phyloP scores from a whole-genome alignment of 2,329 filamentous ascomycete species.

The Moelleriella libera region DNA sequence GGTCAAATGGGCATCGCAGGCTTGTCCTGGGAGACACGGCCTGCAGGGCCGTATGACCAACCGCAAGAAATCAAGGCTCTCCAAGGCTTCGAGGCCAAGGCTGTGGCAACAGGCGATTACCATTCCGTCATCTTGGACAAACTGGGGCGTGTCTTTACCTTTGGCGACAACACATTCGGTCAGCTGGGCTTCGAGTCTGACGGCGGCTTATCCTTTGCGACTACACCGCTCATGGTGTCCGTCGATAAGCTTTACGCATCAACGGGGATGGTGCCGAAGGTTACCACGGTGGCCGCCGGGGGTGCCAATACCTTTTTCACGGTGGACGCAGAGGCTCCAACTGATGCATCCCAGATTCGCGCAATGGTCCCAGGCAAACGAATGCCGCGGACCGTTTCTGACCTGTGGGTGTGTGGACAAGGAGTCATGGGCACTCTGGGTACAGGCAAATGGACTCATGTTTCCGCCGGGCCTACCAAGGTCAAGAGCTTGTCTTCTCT shows the following conservation, averaged over 20 bases:
- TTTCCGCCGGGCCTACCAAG: conserved; percentile 64
- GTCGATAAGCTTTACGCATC: conserved; percentile 60
- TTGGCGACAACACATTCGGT: conserved; percentile 85
- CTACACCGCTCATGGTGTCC: conserved; percentile 57
- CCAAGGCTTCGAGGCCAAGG: conserved; percentile 52
- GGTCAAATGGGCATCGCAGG: conserved; percentile 84
- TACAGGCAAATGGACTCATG: conserved; percentile 79
- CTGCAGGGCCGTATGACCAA: conserved; percentile 63
- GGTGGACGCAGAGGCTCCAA: conserved; percentile 55
- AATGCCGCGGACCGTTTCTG: conserved; percentile 24
- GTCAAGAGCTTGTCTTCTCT: conserved; percentile 73
- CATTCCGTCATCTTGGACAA: conserved; percentile 72
- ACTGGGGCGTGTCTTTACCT: conserved; percentile 66
- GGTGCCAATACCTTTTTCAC: conserved; percentile 80
- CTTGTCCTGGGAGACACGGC: conserved; percentile 65
- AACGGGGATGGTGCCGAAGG: conserved; percentile 45
- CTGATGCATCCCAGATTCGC: conserved; percentile 5
- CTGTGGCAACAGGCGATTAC: conserved; percentile 73
- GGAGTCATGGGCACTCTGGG: conserved; percentile 76
- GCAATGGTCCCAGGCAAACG: conserved; percentile 16
- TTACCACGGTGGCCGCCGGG: conserved; percentile 72
- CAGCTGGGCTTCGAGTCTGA: conserved; percentile 74
- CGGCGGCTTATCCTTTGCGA: conserved; percentile 44
- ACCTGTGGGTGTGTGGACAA: conserved; percentile 77
- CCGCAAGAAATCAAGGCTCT: conserved; percentile 67